Base-by-base conservation (phyloP, 2,329 filamentous ascomycete species). In the Trichophyton mentagrophytes region DNA sequence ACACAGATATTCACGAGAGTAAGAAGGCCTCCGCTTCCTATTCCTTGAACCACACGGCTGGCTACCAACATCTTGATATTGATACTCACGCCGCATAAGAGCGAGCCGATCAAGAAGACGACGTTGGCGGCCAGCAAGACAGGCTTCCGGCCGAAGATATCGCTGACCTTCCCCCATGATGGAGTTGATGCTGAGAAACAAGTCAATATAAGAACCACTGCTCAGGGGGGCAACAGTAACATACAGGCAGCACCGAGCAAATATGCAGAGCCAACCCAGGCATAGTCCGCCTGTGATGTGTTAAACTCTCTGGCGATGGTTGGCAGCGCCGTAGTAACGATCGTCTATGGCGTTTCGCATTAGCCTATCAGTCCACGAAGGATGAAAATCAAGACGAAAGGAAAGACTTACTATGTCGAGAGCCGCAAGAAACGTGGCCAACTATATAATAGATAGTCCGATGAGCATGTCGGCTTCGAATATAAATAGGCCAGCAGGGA, bases 61-160 rank as follows among this genome's bases (percentile, higher is more conserved):
- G 78, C 78, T 60, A 87, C 80, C 40, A 87, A 75, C 80, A 86
- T 85, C 30, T 79, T 75, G 65, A 86, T 81, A 64, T 77, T 83
- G 60, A 77, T 76, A 6, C 82, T 75, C 27, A 85, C 66, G 1
- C 78, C 84, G 44, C 82, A 82, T n/a, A 87, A 74, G 59, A 86
- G 70, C 38, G 81, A 84, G 25, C 82, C 83, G 15, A 84, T 70
- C 60, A 87, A 78, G 73, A 87, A 88, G 25, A 85, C 72, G 17
- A 78, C 71, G 62, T 85, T 85, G 17, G 83, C 83, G 2, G 80
- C 66, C 13, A 87, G 72, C 33, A 87, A 73, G 57, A 85, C 78
- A 11, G 79, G 80, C 66, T 87, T 88, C 46, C 85, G 77, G 1
- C 85, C 85, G 73, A 82, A 87, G 61, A 87, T 86, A 65, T 87